Evolutionary conservation across 2,329 filamentous ascomycete species (phyloP).

Genomic region (Shiraia sp.): DNA sequence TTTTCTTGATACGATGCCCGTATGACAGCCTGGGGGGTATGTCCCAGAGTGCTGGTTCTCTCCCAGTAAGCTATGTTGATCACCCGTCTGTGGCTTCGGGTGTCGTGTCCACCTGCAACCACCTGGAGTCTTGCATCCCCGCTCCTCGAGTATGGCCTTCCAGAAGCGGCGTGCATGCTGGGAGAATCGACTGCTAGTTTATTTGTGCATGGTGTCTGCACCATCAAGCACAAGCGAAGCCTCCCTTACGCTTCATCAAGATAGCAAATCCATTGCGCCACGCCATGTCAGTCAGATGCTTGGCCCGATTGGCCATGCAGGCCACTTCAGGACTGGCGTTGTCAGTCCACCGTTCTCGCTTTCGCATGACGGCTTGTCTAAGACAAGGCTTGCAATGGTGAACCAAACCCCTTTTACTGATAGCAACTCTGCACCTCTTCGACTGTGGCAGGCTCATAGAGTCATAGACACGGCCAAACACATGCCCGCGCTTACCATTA

Average conservation of each 20-base stretch:
- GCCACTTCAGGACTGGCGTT: too few relatives aligned
- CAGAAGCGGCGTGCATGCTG: slow-evolving; percentile 26
- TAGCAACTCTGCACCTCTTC: too few relatives aligned
- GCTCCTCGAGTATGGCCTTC: slow-evolving; percentile 25
- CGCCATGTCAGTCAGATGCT: too few relatives aligned
- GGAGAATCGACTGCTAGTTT: slow-evolving; percentile 2
- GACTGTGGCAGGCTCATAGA: too few relatives aligned
- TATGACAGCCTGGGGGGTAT: slow-evolving; percentile 15
- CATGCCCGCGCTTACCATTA: slow-evolving; percentile 31
- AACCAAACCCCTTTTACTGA: too few relatives aligned
- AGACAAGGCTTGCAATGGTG: too few relatives aligned
- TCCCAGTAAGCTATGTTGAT: slow-evolving; percentile 34
- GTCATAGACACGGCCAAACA: slow-evolving; percentile 21
- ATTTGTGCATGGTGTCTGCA: slow-evolving; percentile 2
- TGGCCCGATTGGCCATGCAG: too few relatives aligned
- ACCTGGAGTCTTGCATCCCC: slow-evolving; percentile 15
- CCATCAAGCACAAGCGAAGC: neutral
- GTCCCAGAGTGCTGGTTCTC: slow-evolving; percentile 36
- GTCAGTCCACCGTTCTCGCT: too few relatives aligned
- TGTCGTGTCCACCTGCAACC: slow-evolving; percentile 22
- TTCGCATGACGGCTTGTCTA: too few relatives aligned
- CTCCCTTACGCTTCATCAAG: slow-evolving; percentile 1
- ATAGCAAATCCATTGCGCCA: too few relatives aligned
- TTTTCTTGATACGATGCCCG: neutral
- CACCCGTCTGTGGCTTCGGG: slow-evolving; percentile 44